These are phyloP conservation scores for Colletotrichum cordylinicola DNA, from an alignment of 2,329 filamentous ascomycete species.

Conservation along the genomic window DNA sequence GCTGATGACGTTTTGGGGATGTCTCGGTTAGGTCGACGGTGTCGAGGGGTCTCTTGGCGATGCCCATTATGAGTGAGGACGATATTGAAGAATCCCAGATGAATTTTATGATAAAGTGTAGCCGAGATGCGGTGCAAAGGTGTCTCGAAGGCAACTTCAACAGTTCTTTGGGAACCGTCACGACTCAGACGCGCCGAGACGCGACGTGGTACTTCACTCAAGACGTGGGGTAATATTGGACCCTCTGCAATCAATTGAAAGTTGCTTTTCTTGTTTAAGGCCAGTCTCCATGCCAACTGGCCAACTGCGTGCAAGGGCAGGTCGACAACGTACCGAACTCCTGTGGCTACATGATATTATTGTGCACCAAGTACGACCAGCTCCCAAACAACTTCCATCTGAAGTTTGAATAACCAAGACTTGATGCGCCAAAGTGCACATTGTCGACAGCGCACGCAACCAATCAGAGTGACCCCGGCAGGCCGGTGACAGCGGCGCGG, in stretches of 20 bases:
- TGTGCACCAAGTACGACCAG: background rate
- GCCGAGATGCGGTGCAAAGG: background rate
- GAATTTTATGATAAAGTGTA: background rate
- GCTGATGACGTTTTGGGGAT: background rate
- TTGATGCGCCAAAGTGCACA: background rate
- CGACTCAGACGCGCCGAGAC: background rate
- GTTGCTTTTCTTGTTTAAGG: background rate
- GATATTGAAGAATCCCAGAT: background rate
- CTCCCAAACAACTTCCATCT: background rate
- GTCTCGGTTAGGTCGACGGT: background rate
- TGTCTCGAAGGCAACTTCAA: background rate
- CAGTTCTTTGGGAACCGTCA: background rate
- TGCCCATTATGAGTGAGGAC: background rate
- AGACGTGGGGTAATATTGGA: background rate
- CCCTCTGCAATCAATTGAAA: background rate
- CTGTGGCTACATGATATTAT: background rate
- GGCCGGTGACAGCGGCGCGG: background rate
- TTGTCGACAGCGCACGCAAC: background rate
- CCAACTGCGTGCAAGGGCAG: background rate
- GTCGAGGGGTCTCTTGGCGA: too few relatives aligned
- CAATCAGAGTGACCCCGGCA: background rate
- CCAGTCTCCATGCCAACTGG: background rate
- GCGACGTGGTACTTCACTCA: background rate
- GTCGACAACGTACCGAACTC: background rate
- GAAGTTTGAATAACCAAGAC: background rate